Evolutionary conservation across 2,329 filamentous ascomycete genomes (phyloP).

Genomic region (Aspergillus glaucus): DNA sequence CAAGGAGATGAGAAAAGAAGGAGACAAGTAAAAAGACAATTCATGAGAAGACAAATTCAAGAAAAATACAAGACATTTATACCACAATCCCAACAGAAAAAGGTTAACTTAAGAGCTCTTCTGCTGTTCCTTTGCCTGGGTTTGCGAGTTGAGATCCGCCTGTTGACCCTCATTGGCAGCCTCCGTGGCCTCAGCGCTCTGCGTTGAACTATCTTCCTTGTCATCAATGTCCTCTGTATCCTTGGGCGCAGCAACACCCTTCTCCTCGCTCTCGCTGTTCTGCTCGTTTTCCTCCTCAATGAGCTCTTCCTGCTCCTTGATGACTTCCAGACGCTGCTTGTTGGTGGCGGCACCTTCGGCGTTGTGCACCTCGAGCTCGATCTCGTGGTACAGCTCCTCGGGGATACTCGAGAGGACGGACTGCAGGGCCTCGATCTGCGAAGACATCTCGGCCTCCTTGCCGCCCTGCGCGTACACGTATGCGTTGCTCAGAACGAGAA

Average conservation of each 20-base stretch:
- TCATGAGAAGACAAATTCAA: constrained; percentile 5
- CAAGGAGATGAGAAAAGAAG: constrained; percentile 7
- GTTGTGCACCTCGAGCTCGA: constrained; percentile 94
- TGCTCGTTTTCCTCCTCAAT: constrained; percentile 97
- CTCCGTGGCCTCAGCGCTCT: constrained; percentile 43
- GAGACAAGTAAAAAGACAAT: constrained; percentile 2
- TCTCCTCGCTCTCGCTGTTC: constrained; percentile 70
- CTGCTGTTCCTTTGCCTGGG: constrained; percentile 19
- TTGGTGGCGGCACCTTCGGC: constrained; percentile 96
- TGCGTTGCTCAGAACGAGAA: constrained; percentile 91
- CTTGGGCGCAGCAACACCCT: constrained; percentile 67
- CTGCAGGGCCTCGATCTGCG: constrained; percentile 86
- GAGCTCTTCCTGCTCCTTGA: constrained; percentile 96
- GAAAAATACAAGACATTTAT: constrained; percentile 10
- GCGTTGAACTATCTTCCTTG: constrained; percentile 62
- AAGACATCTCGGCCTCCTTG: constrained; percentile 74
- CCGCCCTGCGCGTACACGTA: constrained; percentile 81
- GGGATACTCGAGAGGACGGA: constrained; percentile 91
- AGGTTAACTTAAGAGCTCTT: constrained; percentile 13
- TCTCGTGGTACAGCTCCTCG: constrained; percentile 98
- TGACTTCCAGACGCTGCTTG: constrained; percentile 95
- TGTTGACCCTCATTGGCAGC: constrained; percentile 34
- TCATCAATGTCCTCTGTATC: constrained; percentile 93
- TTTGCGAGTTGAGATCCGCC: constrained; percentile 22
- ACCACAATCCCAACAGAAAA: constrained; percentile 6